Percentiles rank a stretch among this genome's conserved stretches.
These are phyloP conservation scores for Candida sp. DNA, from an alignment of 1,139 yeast genomes.

Conservation along the genomic window DNA sequence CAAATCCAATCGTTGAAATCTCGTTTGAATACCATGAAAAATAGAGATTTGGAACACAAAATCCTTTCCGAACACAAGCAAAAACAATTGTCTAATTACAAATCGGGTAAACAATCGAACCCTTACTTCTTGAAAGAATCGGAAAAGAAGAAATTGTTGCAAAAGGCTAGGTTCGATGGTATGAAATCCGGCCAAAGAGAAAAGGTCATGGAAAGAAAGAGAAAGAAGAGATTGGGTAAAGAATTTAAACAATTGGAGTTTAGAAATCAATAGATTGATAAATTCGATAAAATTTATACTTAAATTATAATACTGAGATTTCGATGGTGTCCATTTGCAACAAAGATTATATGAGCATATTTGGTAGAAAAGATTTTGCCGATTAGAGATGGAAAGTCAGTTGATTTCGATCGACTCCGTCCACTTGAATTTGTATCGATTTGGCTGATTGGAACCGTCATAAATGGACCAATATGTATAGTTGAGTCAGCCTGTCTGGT, in stretches of 20 bases:
- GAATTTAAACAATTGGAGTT: constrained; percentile 82
- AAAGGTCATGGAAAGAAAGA: constrained; percentile 86
- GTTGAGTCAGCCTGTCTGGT: too few relatives aligned
- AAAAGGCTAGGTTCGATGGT: constrained; percentile 81
- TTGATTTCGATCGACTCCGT: too few relatives aligned
- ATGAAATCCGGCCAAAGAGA: constrained; percentile 85
- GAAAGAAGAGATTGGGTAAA: constrained; percentile 90
- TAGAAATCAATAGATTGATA: constrained; percentile 6
- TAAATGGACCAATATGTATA: too few relatives aligned
- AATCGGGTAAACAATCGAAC: constrained; percentile 45
- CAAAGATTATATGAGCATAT: too few relatives aligned
- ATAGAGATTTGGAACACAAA: constrained; percentile 70
- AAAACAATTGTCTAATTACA: constrained; percentile 41
- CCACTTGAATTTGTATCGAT: too few relatives aligned
- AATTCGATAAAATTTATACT: too few relatives aligned
- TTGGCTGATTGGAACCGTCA: too few relatives aligned
- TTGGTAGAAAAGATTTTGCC: too few relatives aligned
- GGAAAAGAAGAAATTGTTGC: constrained; percentile 81
- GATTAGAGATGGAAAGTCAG: too few relatives aligned
- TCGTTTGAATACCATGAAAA: constrained; percentile 71
- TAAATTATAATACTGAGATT: too few relatives aligned
- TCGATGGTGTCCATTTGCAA: too few relatives aligned
- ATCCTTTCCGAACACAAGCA: constrained; percentile 54
- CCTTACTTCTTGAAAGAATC: constrained; percentile 70
- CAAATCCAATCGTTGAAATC: constrained; percentile 64